Conservation (phyloP, 495 filamentous ascomycete species). For the Aspergillus hancockii region DNA sequence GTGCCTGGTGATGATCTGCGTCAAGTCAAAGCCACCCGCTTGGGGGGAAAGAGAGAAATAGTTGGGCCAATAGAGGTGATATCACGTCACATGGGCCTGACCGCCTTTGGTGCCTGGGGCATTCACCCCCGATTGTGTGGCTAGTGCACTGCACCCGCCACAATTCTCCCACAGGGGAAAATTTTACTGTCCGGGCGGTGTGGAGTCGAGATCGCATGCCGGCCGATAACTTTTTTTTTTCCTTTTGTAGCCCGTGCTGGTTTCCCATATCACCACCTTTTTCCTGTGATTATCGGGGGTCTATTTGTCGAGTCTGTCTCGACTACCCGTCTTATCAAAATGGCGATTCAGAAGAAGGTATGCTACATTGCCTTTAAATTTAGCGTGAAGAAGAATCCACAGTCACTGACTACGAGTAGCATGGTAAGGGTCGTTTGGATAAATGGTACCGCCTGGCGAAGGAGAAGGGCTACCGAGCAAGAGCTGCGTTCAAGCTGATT, state of each 20-base stretch:
- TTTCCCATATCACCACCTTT: slow-evolving; percentile 1
- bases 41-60: neutral
- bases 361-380: neutral
- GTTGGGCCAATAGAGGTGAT: slow-evolving; percentile 24
- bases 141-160: slow-evolving; percentile 15
- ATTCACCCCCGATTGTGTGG: slow-evolving; percentile 5
- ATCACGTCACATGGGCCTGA: slow-evolving; percentile 40
- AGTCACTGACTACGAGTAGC: slow-evolving; percentile 45
- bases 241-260: slow-evolving; percentile 5
- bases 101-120: slow-evolving; percentile 32
- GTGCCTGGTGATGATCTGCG: neutral
- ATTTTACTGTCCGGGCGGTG: slow-evolving; percentile 14
- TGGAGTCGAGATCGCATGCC: slow-evolving; percentile 16
- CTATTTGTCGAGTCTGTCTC: slow-evolving; percentile 23
- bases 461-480: slow-evolving; percentile 95
- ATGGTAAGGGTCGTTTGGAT: slow-evolving; percentile 98
- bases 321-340: slow-evolving; percentile 41
- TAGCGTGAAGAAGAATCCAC: neutral
- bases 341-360: slow-evolving; percentile 98
- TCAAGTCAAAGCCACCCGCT: neutral
- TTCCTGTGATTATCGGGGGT: slow-evolving; percentile 24
- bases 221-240: slow-evolving; percentile 28
- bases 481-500: slow-evolving; percentile 97
- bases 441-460: slow-evolving; percentile 98
- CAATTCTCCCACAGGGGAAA: slow-evolving; percentile 14